These are phyloP conservation scores for Trichothecium roseum DNA, from an alignment of 2,329 filamentous ascomycete species.

Conservation along the genomic window DNA sequence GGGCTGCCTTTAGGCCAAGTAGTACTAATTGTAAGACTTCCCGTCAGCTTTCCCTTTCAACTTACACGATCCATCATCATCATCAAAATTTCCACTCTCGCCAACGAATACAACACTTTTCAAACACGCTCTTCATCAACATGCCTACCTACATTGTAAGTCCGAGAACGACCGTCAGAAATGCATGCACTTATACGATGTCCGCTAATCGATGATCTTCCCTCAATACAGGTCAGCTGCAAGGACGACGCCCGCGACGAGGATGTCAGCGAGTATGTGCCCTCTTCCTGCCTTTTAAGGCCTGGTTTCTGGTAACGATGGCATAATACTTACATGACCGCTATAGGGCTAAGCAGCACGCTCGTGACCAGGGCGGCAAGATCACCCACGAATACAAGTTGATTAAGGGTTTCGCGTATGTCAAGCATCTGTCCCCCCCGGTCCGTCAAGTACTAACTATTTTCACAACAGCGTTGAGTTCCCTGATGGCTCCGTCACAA, in stretches of 20 bases:
- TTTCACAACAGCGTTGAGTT: conserved; percentile 54
- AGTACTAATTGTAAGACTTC: not conserved
- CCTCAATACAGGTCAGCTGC: conserved; percentile 62
- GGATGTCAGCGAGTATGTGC: conserved; percentile 58
- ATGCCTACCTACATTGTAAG: conserved; percentile 50
- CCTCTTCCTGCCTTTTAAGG: not conserved
- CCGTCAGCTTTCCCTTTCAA: not conserved
- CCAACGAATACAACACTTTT: conserved; percentile 1
- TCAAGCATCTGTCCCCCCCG: conserved; percentile 9
- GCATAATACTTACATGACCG: too few species aligned
- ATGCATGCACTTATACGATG: not conserved
- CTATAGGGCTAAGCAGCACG: conserved; percentile 74
- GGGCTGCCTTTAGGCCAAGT: not conserved
- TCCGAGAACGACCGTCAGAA: conserved; percentile 1
- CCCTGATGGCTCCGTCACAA: conserved; percentile 53
- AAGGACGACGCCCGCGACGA: conserved; percentile 58
- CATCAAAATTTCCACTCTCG: conserved; percentile 6
- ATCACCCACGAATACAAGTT: conserved; percentile 77
- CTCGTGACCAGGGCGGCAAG: conserved; percentile 65
- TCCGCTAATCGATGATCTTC: conserved; percentile 7
- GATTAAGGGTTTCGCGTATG: conserved; percentile 91
- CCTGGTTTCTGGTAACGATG: too few species aligned
- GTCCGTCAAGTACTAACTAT: not conserved
- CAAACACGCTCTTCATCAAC: conserved; percentile 12
- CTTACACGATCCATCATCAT: conserved; percentile 4